A percentile compares a stretch with the other conserved stretches of the same genome.
phyloP scores from a whole-genome alignment of 805 yeast genomes.

The Lachancea waltii region DNA sequence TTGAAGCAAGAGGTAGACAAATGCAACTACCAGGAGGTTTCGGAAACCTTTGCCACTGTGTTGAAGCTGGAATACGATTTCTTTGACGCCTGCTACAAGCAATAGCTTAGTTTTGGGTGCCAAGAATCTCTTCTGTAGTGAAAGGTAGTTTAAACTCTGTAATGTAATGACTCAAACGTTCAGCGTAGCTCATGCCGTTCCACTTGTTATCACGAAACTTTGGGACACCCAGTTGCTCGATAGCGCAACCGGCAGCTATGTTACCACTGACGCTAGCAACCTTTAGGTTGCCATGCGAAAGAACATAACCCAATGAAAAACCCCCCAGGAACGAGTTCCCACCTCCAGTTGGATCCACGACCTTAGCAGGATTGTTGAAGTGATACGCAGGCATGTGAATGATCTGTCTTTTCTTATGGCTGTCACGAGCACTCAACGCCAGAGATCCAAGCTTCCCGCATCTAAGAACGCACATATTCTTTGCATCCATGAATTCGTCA shows the following conservation, averaged over 20 bases:
- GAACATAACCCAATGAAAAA: conserved; percentile 52
- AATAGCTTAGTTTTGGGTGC: no score
- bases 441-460: conserved; percentile 74
- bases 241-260: conserved; percentile 72
- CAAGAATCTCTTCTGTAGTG: conserved; percentile 9
- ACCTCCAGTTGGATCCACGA: conserved; percentile 91
- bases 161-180: conserved; percentile 40
- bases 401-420: conserved; percentile 4
- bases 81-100: conserved; percentile 41
- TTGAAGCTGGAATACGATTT: conserved; percentile 39
- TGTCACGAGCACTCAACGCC: conserved; percentile 31
- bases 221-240: conserved; percentile 79
- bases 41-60: conserved; percentile 31
- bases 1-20: conserved; percentile 39
- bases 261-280: conserved; percentile 62
- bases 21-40: conserved; percentile 28
- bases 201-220: conserved; percentile 39
- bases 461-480: conserved; percentile 44
- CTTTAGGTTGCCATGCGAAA: conserved; percentile 41
- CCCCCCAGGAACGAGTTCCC: conserved; percentile 90
- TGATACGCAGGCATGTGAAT: conserved; percentile 74
- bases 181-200: conserved; percentile 50
- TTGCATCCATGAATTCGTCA: conserved; percentile 35
- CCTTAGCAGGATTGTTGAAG: conserved; percentile 35
- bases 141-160: conserved; percentile 7